Base-by-base conservation (phyloP, 1,284 basidiomycete species). In the Apiotrichum gamsii region DNA sequence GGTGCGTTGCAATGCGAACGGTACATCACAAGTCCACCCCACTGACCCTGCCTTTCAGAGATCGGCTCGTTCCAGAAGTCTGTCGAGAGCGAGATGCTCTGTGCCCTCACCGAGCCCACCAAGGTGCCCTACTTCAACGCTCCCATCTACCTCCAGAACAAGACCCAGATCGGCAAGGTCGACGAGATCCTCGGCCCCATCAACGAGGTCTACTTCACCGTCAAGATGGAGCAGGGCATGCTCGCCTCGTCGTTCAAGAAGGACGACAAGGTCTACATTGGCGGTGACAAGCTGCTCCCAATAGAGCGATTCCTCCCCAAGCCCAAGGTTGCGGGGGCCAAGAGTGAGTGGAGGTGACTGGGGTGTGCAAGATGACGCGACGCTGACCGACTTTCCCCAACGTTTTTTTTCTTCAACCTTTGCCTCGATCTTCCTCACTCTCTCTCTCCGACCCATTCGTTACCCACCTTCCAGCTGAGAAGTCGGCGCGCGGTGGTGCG, bases 71-170 rank as follows among this genome's bases (percentile, higher is more conserved):
- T 94, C 70, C 69, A 90, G 24, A 91, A 98, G 70, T 87, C 93
- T 18, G 93, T 96, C 39, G 95, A 99, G 76, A 89, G 90, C 54
- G 94, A 99, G 72, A 97, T 99, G 94, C 77, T 98, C 47, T 99
- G 95, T 74, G 78, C 84, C 10, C 90, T 90, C 11, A 76, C 83
- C 30, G 81, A 90, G 69, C 76, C 83, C 2, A 83, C 90, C 73
- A 93, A 89, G 77, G 88, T 99, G 14, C 95, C 95, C 0, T 95
- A 95, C 76, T 99, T 99, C 79, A 99, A 99, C 72, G 94, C 95
- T 0, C 94, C 95, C 45, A 95, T 99, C 70, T 99, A 96, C 74
- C 81, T 99, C 43, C 84, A 90, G 77, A 98, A 98, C 76, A 99
- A 97, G 76, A 90, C 91, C 9, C 81, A 87, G 39, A 82, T 97